Evolutionary conservation across 176 grass and related monocot species (phyloP).

Genomic region (Aechmea fasciata): DNA sequence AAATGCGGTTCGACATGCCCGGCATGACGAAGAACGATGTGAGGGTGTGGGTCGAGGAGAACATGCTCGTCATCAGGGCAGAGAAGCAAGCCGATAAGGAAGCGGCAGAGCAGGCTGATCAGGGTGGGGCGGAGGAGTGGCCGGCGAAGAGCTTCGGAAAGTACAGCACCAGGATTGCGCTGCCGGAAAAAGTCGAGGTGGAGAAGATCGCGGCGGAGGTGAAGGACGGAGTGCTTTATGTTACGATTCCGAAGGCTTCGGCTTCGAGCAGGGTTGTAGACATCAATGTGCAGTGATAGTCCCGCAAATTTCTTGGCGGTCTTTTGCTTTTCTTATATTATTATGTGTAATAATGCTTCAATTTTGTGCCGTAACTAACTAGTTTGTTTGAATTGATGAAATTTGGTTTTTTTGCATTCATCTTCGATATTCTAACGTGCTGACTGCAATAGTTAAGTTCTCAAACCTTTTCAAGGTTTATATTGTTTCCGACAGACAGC

Average conservation of each 20-base stretch:
- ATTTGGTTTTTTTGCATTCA: too few relatives aligned
- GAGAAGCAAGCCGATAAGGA: constrained; percentile 21
- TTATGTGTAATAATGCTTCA: too few relatives aligned
- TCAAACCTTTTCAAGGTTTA: too few relatives aligned
- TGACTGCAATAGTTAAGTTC: too few relatives aligned
- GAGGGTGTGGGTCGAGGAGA: constrained; percentile 34
- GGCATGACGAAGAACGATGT: constrained; percentile 45
- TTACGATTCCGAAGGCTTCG: constrained; percentile 34
- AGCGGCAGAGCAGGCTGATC: neutral
- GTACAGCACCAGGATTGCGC: constrained; percentile 39
- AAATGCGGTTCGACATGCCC: constrained; percentile 45
- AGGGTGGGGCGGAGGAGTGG: constrained; percentile 27
- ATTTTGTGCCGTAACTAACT: too few relatives aligned
- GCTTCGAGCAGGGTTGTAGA: constrained; percentile 22
- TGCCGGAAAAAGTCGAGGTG: constrained; percentile 44
- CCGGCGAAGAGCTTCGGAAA: constrained; percentile 34
- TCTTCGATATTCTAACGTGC: too few relatives aligned
- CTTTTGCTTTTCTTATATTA: too few relatives aligned
- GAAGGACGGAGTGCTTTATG: constrained; percentile 39
- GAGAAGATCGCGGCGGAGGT: constrained; percentile 47
- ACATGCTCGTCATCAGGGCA: constrained; percentile 29
- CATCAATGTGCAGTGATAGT: constrained; percentile 32
- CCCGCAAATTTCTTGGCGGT: too few relatives aligned
- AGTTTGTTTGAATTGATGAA: too few relatives aligned
- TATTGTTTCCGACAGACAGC: too few relatives aligned